Evolutionary conservation across 2,329 filamentous ascomycete genomes (phyloP).

Genomic region (Hymenoscyphus albidus): DNA sequence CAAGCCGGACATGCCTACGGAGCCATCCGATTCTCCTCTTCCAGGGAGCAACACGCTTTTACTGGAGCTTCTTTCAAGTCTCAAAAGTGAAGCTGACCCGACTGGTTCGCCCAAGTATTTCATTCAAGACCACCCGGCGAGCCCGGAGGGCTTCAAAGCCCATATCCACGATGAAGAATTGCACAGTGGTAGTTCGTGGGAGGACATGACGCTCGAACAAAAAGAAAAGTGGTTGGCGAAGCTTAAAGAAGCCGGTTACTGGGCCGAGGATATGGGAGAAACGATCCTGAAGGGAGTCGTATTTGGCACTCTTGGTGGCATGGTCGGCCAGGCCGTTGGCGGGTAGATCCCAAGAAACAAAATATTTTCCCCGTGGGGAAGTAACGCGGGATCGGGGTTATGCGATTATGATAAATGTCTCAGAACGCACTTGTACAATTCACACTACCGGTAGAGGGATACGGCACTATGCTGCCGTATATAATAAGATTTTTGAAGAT

Average conservation of each 20-base stretch:
- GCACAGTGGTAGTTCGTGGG: conserved; percentile 31
- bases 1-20: conserved; percentile 13
- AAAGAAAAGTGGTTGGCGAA: conserved; percentile 31
- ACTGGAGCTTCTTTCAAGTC: conserved; percentile 20
- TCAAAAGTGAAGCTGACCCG: conserved; percentile 12
- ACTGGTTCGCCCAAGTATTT: not conserved
- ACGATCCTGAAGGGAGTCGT: conserved; percentile 34
- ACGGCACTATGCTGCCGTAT: not conserved
- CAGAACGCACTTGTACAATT: not conserved
- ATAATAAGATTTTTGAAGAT: not conserved
- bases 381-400: not conserved
- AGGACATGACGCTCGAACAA: conserved; percentile 29
- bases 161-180: conserved; percentile 27
- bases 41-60: conserved; percentile 7
- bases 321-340: conserved; percentile 29
- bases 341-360: conserved; percentile 4
- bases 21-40: conserved; percentile 3
- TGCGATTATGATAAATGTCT: not conserved
- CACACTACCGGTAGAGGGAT: too few relatives aligned
- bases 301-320: conserved; percentile 34
- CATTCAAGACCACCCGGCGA: conserved; percentile 11
- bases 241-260: conserved; percentile 33
- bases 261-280: conserved; percentile 33
- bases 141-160: conserved; percentile 18
- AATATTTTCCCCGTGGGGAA: not conserved